Base-by-base conservation (phyloP, 495 filamentous ascomycete species). In the Amniculicola lignicola region DNA sequence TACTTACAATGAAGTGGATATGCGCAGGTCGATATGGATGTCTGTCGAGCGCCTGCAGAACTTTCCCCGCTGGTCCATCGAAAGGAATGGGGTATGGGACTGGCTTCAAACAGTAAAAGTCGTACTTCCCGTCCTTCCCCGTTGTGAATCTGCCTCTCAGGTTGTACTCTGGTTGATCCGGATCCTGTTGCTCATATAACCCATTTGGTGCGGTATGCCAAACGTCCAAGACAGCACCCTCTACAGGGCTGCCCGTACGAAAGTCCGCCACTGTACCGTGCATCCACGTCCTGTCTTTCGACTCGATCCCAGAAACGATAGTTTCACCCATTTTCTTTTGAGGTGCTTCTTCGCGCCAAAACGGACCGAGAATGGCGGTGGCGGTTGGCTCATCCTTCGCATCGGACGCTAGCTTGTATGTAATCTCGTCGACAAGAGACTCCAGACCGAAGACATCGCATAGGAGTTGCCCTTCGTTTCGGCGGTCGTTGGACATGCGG, bases 1-100 rank as follows among this genome's bases (percentile, higher is more conserved):
- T 9, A 54, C 79, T 67, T 70, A 86, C 83, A 72, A 90, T 84
- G 59, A 92, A 85, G 70, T 94, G 88, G 59, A 94, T 90, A 65
- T 92, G 88, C 31, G 85, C 88, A 28, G 89, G 88, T 22, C 89
- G 76, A 76, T 84, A 88, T n/a, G 87, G 86, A 70, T 91, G 83
- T 15, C 84, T 74, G 58, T 88, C 85, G 57, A 89, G 76, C 43
- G 85, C 58, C 37, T 73, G 46, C 36, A 80, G 67, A 16, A 82
- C 58, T 52, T 72, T 71, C 44, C 77, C 74, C 3, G 73, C 79
- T 33, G 79, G 75, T 24, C 85, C 87, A 67, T 89, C 85, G 59
- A 72, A 60, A 0, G 86, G 84, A 40, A 91, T 79, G 1, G 85
- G 83, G 66, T 90, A 90, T n/a, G 80, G 72, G 23, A 82, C 84